Percentiles rank a stretch among this genome's conserved stretches.
Conservation (phyloP, 495 filamentous ascomycete species). For the Amniculicola lignicola region DNA sequence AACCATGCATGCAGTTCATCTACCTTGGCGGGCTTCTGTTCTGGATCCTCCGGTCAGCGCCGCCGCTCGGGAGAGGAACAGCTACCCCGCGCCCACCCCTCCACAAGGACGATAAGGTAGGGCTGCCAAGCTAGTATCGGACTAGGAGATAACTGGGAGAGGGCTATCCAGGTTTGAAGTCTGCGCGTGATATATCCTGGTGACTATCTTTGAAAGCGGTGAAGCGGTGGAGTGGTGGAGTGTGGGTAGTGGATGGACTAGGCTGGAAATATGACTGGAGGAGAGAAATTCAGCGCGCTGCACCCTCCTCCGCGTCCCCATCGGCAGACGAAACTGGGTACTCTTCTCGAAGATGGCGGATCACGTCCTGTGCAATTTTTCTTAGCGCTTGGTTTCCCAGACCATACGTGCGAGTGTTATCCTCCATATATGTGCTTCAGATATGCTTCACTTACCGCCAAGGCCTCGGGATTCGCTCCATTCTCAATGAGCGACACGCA, state of each 20-base stretch:
- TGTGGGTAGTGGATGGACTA: background rate
- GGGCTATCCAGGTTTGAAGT: too few relatives aligned
- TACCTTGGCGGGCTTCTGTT: background rate
- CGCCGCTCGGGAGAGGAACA: too few relatives aligned
- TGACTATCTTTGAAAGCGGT: too few relatives aligned
- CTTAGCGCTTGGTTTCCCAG: background rate
- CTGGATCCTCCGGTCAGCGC: too few relatives aligned
- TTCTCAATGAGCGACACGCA: constrained; percentile 97
- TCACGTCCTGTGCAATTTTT: constrained; percentile 40
- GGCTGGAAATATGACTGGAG: background rate
- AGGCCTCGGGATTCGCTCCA: constrained; percentile 90
- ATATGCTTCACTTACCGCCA: constrained; percentile 71
- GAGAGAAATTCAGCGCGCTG: constrained; percentile 4
- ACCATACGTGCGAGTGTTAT: background rate
- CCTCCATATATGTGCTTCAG: background rate
- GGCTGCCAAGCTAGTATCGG: too few relatives aligned
- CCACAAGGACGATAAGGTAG: too few relatives aligned
- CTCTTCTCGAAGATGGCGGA: constrained; percentile 38
- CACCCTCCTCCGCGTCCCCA: constrained; percentile 4
- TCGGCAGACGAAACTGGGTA: constrained; percentile 15
- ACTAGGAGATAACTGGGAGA: too few relatives aligned
- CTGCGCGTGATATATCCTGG: background rate
- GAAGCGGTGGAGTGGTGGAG: too few relatives aligned
- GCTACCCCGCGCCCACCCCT: too few relatives aligned
- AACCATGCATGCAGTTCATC: constrained; percentile 26